phyloP scores from a whole-genome alignment of 352 stramenopile species.

The Globisporangium emineosum region DNA sequence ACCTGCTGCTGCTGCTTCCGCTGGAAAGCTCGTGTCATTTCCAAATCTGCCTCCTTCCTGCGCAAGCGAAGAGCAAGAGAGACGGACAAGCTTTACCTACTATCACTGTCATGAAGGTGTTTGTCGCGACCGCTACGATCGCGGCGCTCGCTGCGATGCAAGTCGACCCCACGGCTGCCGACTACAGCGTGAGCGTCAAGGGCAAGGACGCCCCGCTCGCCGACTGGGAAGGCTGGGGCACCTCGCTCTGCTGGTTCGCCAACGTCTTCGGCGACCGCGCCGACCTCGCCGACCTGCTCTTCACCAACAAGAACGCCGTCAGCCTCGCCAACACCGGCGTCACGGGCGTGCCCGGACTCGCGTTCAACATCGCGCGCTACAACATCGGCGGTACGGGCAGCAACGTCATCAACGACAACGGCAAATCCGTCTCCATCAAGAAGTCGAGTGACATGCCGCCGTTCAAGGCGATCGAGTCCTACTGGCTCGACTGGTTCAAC shows the following conservation, averaged over 20 bases:
- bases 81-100: background rate
- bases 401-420: conserved; percentile 38
- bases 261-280: conserved; percentile 56
- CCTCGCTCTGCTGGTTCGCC: conserved; percentile 61
- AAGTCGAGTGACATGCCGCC: conserved; percentile 41
- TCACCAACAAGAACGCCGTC: conserved; percentile 41
- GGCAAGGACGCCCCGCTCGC: conserved; percentile 17
- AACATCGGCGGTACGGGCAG: conserved; percentile 49
- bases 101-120: background rate
- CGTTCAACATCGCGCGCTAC: conserved; percentile 60
- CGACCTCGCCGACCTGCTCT: conserved; percentile 52
- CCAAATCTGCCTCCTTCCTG: background rate
- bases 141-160: background rate
- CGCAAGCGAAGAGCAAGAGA: background rate
- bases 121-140: background rate
- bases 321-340: conserved; percentile 24
- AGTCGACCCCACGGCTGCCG: conserved; percentile 2
- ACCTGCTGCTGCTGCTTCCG: too few species aligned
- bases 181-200: conserved; percentile 30
- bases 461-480: conserved; percentile 58
- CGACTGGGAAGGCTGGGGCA: conserved; percentile 57
- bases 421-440: conserved; percentile 41
- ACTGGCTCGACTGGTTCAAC: conserved; percentile 53
- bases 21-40: background rate
- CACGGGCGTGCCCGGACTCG: conserved; percentile 31